Conservation (phyloP, 805 yeast genomes). For the Maudiozyma saulgeensis region DNA sequence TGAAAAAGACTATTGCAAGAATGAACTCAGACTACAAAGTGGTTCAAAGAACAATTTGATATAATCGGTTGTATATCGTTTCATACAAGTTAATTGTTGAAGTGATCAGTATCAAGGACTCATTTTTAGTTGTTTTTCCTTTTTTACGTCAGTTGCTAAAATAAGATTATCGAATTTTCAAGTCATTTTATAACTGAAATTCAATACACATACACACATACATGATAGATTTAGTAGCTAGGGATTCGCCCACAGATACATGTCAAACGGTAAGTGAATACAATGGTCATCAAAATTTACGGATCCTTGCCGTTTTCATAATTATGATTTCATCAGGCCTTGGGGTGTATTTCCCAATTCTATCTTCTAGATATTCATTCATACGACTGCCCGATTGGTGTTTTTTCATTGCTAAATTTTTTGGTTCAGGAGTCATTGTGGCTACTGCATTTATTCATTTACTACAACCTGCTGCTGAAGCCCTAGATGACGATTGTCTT, state of each 20-base stretch:
- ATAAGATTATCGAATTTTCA: background rate
- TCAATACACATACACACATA: background rate
- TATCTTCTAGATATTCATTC: conserved; percentile 49
- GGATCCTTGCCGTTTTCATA: conserved; percentile 55
- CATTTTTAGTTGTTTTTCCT: too few species aligned
- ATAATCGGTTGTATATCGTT: too few species aligned
- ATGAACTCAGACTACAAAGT: too few species aligned
- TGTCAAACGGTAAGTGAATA: conserved; percentile 37
- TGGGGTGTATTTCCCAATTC: conserved; percentile 54
- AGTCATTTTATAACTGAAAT: background rate
- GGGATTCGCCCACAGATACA: conserved; percentile 2
- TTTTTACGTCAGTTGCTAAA: background rate
- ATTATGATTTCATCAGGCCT: conserved; percentile 45
- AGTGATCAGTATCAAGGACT: too few species aligned
- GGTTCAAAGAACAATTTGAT: too few species aligned
- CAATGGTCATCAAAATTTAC: conserved; percentile 31
- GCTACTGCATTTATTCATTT: conserved; percentile 77
- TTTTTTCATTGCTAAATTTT: conserved; percentile 60
- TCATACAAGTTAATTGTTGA: too few species aligned
- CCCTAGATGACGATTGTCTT: conserved; percentile 45
- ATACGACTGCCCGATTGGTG: conserved; percentile 51
- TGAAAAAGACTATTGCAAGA: too few species aligned
- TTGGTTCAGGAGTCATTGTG: conserved; percentile 77
- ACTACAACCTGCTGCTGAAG: conserved; percentile 57
- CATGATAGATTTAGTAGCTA: background rate